A percentile compares a stretch with the other conserved stretches of the same genome.
Conservation (phyloP, 2,329 filamentous ascomycete genomes). For the Cladobotryum mycophilum region DNA sequence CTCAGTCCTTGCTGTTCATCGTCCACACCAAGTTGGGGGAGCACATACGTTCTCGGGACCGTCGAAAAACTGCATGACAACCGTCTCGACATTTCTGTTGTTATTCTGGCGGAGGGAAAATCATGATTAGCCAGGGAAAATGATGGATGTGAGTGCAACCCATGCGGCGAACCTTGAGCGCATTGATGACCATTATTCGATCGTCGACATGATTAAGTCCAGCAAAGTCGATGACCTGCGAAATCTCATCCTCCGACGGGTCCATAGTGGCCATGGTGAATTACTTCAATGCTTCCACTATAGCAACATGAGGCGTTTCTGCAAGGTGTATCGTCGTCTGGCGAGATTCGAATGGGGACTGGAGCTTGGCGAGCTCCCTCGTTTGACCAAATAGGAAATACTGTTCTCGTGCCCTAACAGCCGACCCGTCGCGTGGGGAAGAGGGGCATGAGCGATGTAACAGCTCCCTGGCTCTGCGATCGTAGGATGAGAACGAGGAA, state of each 20-base stretch:
- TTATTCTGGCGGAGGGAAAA: conserved; percentile 28
- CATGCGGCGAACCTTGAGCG: conserved; percentile 34
- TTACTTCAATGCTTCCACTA: neutral
- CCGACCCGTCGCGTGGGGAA: conserved; percentile 5
- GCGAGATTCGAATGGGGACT: neutral
- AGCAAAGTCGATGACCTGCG: conserved; percentile 37
- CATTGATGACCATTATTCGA: conserved; percentile 33
- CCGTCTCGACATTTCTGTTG: conserved; percentile 40
- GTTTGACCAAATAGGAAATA: neutral
- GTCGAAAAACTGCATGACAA: conserved; percentile 49
- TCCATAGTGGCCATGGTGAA: conserved; percentile 28
- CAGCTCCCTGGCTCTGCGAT: neutral
- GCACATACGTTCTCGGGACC: conserved; percentile 30
- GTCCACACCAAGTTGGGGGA: neutral
- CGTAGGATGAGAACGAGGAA: neutral
- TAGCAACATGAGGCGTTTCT: neutral
- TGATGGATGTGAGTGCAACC: neutral
- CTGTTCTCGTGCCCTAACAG: neutral
- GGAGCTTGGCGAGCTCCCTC: neutral
- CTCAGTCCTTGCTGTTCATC: neutral
- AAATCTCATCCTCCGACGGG: conserved; percentile 31
- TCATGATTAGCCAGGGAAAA: conserved; percentile 1
- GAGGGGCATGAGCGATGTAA: conserved; percentile 4
- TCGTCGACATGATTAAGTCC: conserved; percentile 30
- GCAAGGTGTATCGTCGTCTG: neutral